Base-by-base conservation (phyloP, 306 rosid genomes). In the Cyclanthera cordifolia region DNA sequence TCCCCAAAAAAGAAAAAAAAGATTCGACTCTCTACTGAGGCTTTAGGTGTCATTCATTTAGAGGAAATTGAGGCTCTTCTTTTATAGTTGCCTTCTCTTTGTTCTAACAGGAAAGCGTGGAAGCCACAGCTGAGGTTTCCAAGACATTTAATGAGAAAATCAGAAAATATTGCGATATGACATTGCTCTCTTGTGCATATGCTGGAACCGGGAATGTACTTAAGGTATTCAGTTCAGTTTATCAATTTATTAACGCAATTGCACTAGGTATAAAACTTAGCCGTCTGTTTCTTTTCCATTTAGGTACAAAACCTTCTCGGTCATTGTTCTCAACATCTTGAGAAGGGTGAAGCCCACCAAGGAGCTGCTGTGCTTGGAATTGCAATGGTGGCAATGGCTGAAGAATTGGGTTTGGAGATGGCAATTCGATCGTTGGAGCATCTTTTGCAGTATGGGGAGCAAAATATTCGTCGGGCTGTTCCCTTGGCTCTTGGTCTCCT, bases 291-390 rank as follows among this genome's bases (percentile, higher is more conserved):
- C 68, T 76, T 73, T 59, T 67, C 69, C 63, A 19, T 75, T 70
- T 71, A 94, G 99, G 87, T 94, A 63, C 97, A 94, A 83, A 85
- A 88, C 77, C 95, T 94, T 60, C 85, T 94, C 32, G 94, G 96
- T 77, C 99, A 94, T 73, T 94, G 99, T 79, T 94, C 99, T 6
- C 95, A 90, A 73, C 97, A 90, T 84, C 97, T 94, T 39, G 99
- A 94, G 64, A 94, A 94, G 86, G 90, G 96, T 69, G 99, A 90
- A 76, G 78, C 76, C 53, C 99, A 94, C 79, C 99, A 90, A 75
- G 99, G 99, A 58, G 97, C 99, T 72, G 99, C 99, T 20, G 99
- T 94, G 74, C 94, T 94, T 63, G 99, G 99, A 73, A 94, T 94
- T 75, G 99, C 99, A 53, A 88, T 94, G 97, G 94, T 94, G 52